Evolutionary conservation across 257 asterid species (phyloP), one percentile per base, ranked within the genome.

Genomic region (Solanum etuberosum): DNA sequence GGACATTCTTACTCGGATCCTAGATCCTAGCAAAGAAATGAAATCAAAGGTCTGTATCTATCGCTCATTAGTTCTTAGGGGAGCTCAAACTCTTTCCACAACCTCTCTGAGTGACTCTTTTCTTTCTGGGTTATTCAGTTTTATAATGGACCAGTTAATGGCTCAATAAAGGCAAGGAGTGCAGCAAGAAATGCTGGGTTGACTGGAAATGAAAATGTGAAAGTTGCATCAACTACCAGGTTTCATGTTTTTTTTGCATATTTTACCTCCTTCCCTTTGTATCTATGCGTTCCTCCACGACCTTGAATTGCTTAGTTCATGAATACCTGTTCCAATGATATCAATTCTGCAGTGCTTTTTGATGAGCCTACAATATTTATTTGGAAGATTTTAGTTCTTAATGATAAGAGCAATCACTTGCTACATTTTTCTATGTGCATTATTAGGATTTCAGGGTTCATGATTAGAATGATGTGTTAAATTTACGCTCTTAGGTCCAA

Each of bases 11-110:
- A 83, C 94, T 88, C 97, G 93, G 91, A 93, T 96, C 90, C 90
- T 95, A 83, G 98, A 94, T 90, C 98, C 98, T 80, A 90, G 91
- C 93, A 93, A 90, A 92, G 97, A 92, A 87, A 88, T 92, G 91
- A 96, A 92, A 89, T 89, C 93, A 77, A 90, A 93, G 96, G 98
- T 96, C 34, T 70, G 92, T 84, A 48, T 31, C 86, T 84, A 65
- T 71, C 83, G 81, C 86, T 86, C 59, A 68, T 13, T 70, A 77
- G 61, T 82, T 61, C 15, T 85, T 70, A 11, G 38, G 25, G 46
- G 70, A 67, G 48, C 13, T 85, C 82, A 67, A 68, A 43, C 37
- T 85, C 15, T 18, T 85, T 85, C 83, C 42, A 67, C 67, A 42
- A 85, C 84, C 46, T 84, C 89, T 67, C 57, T 83, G 31, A 86